Percentiles rank a stretch among this genome's conserved stretches.
phyloP scores from a whole-genome alignment of 1,139 yeast genomes.

The Lodderomyces jiufengensis region DNA sequence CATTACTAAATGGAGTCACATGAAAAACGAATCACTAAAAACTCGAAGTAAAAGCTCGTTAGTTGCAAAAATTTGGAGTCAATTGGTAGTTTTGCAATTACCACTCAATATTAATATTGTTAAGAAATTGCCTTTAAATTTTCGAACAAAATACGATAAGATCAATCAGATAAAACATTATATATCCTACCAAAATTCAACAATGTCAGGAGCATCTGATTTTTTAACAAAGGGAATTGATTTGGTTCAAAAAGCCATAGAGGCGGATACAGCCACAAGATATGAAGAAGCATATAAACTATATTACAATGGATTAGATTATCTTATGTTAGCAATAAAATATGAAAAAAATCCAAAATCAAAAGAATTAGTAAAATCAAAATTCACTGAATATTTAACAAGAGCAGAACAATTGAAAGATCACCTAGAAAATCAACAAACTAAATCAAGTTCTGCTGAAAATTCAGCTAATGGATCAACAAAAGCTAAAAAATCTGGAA shows the following conservation, averaged over 20 bases:
- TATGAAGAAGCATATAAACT: slow-evolving; percentile 94
- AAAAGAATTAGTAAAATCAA: slow-evolving; percentile 82
- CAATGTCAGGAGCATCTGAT: slow-evolving; percentile 57
- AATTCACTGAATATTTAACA: slow-evolving; percentile 85
- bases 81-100: too few relatives aligned
- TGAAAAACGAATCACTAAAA: too few relatives aligned
- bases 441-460: slow-evolving; percentile 47
- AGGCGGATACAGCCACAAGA: slow-evolving; percentile 85
- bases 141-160: too few relatives aligned
- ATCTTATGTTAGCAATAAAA: slow-evolving; percentile 91
- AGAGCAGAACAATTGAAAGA: slow-evolving; percentile 94
- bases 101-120: too few relatives aligned
- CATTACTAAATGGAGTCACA: too few relatives aligned
- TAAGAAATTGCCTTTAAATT: too few relatives aligned
- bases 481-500: slow-evolving; percentile 52
- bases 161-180: too few relatives aligned
- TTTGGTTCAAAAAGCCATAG: slow-evolving; percentile 89
- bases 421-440: slow-evolving; percentile 66
- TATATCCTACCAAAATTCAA: not conserved
- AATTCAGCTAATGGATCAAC: slow-evolving; percentile 53
- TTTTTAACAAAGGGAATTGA: slow-evolving; percentile 92
- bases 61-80: too few relatives aligned
- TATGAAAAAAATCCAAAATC: slow-evolving; percentile 91
- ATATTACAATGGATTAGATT: slow-evolving; percentile 91
- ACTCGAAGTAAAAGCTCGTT: too few relatives aligned